Conservation (phyloP, 306 rosid genomes). For the Quercus suber region DNA sequence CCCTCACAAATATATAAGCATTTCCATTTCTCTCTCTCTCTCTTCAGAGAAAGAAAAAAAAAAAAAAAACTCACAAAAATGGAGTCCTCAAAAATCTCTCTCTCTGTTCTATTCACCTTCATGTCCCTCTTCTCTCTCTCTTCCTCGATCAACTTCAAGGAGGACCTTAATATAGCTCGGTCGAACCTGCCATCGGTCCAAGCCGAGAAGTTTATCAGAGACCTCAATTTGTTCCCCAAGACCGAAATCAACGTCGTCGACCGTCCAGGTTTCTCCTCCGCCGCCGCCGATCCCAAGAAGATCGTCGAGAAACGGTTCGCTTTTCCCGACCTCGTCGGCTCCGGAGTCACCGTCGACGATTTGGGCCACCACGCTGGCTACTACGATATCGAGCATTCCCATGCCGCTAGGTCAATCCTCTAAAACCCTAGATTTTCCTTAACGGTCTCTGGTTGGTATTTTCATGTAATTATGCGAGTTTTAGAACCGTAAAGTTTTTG, state of each 20-base stretch:
- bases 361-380: conserved; percentile 94
- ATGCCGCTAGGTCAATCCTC: conserved; percentile 56
- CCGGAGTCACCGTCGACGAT: conserved; percentile 57
- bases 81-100: conserved; percentile 16
- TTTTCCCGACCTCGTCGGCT: conserved; percentile 50
- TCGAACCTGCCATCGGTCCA: conserved; percentile 45
- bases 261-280: conserved; percentile 1
- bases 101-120: conserved; percentile 13
- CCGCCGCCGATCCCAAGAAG: conserved; percentile 15
- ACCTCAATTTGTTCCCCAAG: conserved; percentile 69
- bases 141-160: conserved; percentile 25
- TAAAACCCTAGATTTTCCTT: neutral
- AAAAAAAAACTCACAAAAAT: conserved; percentile 19
- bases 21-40: neutral
- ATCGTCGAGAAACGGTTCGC: conserved; percentile 68
- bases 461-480: no score
- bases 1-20: neutral
- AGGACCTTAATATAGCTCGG: conserved; percentile 11
- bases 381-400: conserved; percentile 73
- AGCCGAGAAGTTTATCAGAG: conserved; percentile 55
- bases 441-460: no score
- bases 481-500: neutral
- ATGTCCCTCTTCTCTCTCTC: conserved; percentile 29
- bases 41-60: neutral
- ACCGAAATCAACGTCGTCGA: conserved; percentile 54